These are phyloP conservation scores for Aspergillus calidoustus DNA, from an alignment of 2,329 filamentous ascomycete species.

Conservation along the genomic window DNA sequence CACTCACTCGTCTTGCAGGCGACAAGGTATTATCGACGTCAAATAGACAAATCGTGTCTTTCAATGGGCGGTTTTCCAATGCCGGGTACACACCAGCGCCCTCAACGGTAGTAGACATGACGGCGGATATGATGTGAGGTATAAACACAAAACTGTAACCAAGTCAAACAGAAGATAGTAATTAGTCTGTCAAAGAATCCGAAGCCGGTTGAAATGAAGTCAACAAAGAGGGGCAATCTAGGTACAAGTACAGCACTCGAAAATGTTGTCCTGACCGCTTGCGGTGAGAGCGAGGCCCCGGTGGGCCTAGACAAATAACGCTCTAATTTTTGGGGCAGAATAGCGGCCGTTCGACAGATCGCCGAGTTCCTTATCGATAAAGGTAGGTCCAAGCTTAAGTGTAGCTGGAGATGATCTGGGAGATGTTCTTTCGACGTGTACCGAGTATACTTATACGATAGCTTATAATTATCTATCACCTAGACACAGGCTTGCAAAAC, in stretches of 20 bases:
- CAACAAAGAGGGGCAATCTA: conserved; percentile 6
- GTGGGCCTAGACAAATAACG: conserved; percentile 14
- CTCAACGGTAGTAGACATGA: conserved; percentile 35
- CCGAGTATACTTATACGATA: background rate
- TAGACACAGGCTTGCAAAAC: background rate
- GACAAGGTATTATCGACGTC: conserved; percentile 95
- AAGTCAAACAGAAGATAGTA: background rate
- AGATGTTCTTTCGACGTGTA: background rate
- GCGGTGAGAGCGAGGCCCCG: conserved; percentile 28
- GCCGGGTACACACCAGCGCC: conserved; percentile 63
- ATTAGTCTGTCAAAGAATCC: background rate
- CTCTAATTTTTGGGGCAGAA: conserved; percentile 14
- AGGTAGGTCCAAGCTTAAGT: background rate
- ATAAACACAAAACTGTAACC: conserved; percentile 7
- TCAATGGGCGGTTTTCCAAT: conserved; percentile 80
- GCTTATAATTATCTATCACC: background rate
- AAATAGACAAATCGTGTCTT: conserved; percentile 93
- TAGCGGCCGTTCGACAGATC: conserved; percentile 15
- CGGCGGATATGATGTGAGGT: conserved; percentile 17
- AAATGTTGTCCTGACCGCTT: conserved; percentile 32
- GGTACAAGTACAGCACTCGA: conserved; percentile 10
- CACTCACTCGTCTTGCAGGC: conserved; percentile 70
- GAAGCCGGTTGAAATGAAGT: conserved; percentile 7
- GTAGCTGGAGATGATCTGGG: background rate
- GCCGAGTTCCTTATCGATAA: conserved; percentile 36